Evolutionary conservation across 78 protist species (phyloP).

Genomic region (Pelomyxa schiedti): DNA sequence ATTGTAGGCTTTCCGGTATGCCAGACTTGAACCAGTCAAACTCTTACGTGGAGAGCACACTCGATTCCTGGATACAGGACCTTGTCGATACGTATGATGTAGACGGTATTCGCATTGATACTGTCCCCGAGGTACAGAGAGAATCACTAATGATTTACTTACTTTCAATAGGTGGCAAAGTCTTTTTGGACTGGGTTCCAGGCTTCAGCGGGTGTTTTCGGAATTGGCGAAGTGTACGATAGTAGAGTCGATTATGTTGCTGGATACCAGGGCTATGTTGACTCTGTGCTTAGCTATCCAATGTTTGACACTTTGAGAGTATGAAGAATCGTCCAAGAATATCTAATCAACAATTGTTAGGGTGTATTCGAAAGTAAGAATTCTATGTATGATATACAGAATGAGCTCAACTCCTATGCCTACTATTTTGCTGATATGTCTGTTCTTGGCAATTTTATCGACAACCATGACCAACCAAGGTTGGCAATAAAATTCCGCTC

Average conservation of each 20-base stretch:
- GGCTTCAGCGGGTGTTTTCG: conserved; percentile 1
- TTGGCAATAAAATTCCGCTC: conserved; percentile 20
- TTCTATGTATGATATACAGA: too few species aligned
- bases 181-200: conserved; percentile 5
- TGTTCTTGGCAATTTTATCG: conserved; percentile 30
- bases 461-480: conserved; percentile 68
- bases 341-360: too few species aligned
- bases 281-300: conserved; percentile 44
- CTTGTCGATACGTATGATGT: conserved; percentile 11
- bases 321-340: too few species aligned
- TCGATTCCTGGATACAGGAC: background rate
- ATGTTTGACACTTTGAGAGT: conserved; percentile 34
- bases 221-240: conserved; percentile 53
- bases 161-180: conserved; percentile 19
- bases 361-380: too few species aligned
- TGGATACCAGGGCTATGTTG: conserved; percentile 17
- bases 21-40: conserved; percentile 52
- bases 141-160: too few species aligned
- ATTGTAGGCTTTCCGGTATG: conserved; percentile 40
- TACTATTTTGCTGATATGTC: background rate
- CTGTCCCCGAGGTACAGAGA: too few species aligned
- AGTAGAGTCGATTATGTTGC: conserved; percentile 11
- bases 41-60: conserved; percentile 14
- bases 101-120: conserved; percentile 61
- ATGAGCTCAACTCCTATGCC: too few species aligned